Conservation (phyloP, 192 early-diverging fungal species). For the Coemansia sp. region DNA sequence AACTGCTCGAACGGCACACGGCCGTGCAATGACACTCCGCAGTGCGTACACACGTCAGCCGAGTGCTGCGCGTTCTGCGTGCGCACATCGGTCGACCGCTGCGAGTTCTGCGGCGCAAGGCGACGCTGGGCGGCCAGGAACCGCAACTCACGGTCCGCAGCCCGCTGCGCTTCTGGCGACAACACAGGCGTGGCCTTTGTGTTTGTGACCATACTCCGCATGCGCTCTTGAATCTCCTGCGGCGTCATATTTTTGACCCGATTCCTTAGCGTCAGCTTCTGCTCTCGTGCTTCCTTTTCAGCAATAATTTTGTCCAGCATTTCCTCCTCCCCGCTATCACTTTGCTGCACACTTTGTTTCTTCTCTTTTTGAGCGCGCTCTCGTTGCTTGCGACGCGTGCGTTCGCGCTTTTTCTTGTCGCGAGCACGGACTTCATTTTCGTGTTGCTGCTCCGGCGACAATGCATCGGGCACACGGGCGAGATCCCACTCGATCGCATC, state of each 20-base stretch:
- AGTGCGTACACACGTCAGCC: conserved; percentile 42
- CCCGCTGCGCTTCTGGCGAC: conserved; percentile 23
- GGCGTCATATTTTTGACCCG: conserved; percentile 13
- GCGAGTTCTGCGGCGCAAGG: conserved; percentile 2
- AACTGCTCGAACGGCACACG: conserved; percentile 74
- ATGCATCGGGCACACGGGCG: conserved; percentile 28
- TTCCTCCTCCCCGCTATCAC: conserved; percentile 12
- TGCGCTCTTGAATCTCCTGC: conserved; percentile 16
- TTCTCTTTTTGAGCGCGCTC: conserved; percentile 9
- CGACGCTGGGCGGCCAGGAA: conserved; percentile 34
- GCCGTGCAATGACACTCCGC: conserved; percentile 60
- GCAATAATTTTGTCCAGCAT: conserved; percentile 10
- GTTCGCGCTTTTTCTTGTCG: conserved; percentile 21
- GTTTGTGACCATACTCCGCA: conserved; percentile 23
- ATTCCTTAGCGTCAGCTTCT: not conserved
- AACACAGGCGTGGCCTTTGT: not conserved
- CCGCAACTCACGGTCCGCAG: conserved; percentile 36
- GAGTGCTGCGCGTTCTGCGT: conserved; percentile 10
- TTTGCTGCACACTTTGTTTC: not conserved
- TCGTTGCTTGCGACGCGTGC: conserved; percentile 9
- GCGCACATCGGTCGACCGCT: conserved; percentile 12
- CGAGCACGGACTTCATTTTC: conserved; percentile 20
- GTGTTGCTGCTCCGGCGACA: conserved; percentile 18
- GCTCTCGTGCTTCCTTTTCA: not conserved
- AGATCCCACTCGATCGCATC: conserved; percentile 45